Evolutionary conservation across 352 stramenopile species (phyloP), one percentile per base, ranked within the genome.

Genomic region (Pythium phragmiticola): DNA sequence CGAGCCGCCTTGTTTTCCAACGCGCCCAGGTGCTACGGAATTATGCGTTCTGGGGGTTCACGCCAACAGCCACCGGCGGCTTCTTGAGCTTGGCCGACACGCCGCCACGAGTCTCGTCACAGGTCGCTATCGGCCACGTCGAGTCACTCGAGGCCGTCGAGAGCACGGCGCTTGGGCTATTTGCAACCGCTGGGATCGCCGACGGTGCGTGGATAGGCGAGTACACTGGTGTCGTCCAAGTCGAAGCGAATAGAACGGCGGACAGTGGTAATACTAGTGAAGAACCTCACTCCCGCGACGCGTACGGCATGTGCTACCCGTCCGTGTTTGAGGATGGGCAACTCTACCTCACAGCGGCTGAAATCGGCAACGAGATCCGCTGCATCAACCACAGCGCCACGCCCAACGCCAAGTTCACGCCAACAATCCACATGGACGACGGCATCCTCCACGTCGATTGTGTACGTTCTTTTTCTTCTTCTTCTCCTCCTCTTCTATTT

Each of bases 21-120:
- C 70, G 76, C 45, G 77, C 82, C 46, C 60, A 66, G 14, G 64
- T 89, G 70, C 65, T 91, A 61, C 72, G 78, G 23, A 93, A 91
- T 62, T 93, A 93, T 60, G 74, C 54, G 19, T 92, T 90, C 62
- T 90, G 82, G 75, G 84, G 82, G 19, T 91, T 86, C 60, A 81
- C 77, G 9, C 69, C 79, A 49, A 74, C 70, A n/a, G 49, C 72
- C 16, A 52, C 64, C 21, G 76, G 86, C 39, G 79, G 74, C 16
- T 89, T 87, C 55, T 73, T 41, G 37, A 2, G 56, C 74, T 34
- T 73, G 8, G 21, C 33, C 4, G 21, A 46, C 12, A 70, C 48
- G 34, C 52, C 57, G n/a, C 56, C 70, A 19, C 1, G 13, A 12
- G 70, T 88, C 30, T 87, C 77, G 0, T 26, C 62, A 11, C 78